Evolutionary conservation across 768 basidiomycete genomes (phyloP), one percentile per base, ranked within the genome.

Genomic region (Podaxis sp.): DNA sequence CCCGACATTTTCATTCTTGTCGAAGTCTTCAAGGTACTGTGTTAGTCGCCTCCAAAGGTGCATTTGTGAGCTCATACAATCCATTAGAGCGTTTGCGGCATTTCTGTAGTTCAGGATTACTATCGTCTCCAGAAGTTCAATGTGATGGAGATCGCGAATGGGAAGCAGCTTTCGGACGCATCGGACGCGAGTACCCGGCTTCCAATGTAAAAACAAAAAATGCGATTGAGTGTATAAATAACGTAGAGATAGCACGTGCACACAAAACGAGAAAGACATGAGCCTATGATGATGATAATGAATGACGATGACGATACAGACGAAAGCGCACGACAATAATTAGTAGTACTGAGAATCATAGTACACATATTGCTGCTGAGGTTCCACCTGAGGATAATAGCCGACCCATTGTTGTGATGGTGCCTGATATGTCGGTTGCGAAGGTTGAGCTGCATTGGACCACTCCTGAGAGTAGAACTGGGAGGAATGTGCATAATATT

Each of bases 101-200:
- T 94, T 28, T 86, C 90, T 59, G 75, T 94, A 26, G 86, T 93
- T 3, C 80, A 83, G 67, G 84, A 89, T 64, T 93, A 93, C 69
- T 88, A 92, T 67, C 76, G 76, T 30, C 75, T 86, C 36, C 84
- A 86, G 60, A 93, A 90, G 68, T 94, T 90, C 79, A 94, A 94
- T 66, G 86, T 91, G 3, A 84, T 87, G 80, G 87, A 87, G 71
- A 80, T 93, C 52, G 88, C 88, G 1, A 85, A 82, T 58, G 67
- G 67, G 38, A 82, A 76, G 69, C 80, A 82, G 30, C 22, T 57
- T 15, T 63, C 46, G 30, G 61, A 39, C 4, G 12, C 61, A 19
- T 57, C 55, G 1, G 55, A 63, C 4, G 39, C 4, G 3, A 13
- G 38, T n/a, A 57, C 30, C 57, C 61, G 61, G 19, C 19, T 63